Base-by-base conservation (phyloP, 2,329 filamentous ascomycete species). In the Hymenoscyphus fructigenus region DNA sequence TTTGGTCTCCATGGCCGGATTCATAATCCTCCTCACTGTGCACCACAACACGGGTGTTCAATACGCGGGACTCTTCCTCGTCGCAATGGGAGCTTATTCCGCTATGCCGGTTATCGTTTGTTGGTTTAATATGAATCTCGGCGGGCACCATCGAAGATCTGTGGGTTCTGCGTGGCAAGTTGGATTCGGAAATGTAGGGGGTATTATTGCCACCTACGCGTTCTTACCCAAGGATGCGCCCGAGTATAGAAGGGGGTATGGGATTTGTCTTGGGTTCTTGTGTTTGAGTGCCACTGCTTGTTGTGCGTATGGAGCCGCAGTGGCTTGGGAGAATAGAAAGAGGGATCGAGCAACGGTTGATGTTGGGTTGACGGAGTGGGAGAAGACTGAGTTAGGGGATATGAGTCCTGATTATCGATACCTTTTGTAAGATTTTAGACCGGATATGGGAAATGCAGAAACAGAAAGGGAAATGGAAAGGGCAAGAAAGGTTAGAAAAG, bases 81-180 rank as follows among this genome's bases (percentile, higher is more conserved):
- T 96, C 59, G 89, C 91, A 1, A 88, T 88, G 79, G 92, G 92
- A 59, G 84, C 86, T 0, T 97, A 96, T 78, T 88, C 87, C 0
- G 91, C 93, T n/a, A 93, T 97, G 90, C 93, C 94, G 0, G 88
- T 97, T 34, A 86, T 93, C 55, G 85, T 93, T 7, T 93, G 90
- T 76, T 93, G 91, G 90, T 93, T 90, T 76, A 89, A 89, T 71
- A 92, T 92, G 86, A 93, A 93, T 71, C 79, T 92, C 1, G 86
- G 86, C 1, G 90, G 90, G 0, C 91, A 93, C 74, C 88, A 88
- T 64, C 84, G 90, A 2, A 83, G 90, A 55, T 83, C 87, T 9
- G 85, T 93, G 17, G 90, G 90, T 14, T 86, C 86, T 9, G 91
- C 89, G 0, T 93, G 89, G 88, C 90, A 93, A 75, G 82, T 93